Evolutionary conservation across 2,329 filamentous ascomycete genomes (phyloP).

Genomic region (Fusarium beomiforme): DNA sequence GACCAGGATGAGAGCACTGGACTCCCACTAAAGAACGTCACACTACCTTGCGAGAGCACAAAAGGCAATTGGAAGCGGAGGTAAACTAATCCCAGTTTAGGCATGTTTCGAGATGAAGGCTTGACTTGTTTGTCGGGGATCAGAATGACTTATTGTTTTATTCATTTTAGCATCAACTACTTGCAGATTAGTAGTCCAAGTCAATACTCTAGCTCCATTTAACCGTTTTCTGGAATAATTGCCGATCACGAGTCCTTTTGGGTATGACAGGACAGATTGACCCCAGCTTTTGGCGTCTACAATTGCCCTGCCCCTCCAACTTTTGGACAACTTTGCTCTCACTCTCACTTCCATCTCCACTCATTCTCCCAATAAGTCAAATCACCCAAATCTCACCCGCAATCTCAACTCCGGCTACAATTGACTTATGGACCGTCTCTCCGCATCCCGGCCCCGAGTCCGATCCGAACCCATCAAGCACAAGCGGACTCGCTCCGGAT

Average conservation of each 20-base stretch:
- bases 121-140: background rate
- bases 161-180: background rate
- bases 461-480: conserved; percentile 38
- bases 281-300: conserved; percentile 2
- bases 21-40: background rate
- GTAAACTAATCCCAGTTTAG: background rate
- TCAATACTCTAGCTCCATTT: background rate
- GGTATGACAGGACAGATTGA: background rate
- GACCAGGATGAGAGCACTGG: background rate
- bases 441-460: background rate
- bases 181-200: background rate
- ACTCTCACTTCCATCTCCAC: conserved; percentile 3
- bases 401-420: conserved; percentile 22
- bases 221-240: background rate
- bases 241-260: background rate
- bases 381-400: background rate
- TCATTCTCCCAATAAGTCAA: background rate
- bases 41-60: background rate
- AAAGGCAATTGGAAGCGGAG: conserved; percentile 13
- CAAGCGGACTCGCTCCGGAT: conserved; percentile 49
- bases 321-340: background rate
- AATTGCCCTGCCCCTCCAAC: conserved; percentile 3
- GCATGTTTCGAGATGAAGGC: background rate
- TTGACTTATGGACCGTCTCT: conserved; percentile 35
- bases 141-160: background rate